Evolutionary conservation across 805 yeast species (phyloP), one percentile per base, ranked within the genome.

Genomic region (Grigorovia transvaalensis): DNA sequence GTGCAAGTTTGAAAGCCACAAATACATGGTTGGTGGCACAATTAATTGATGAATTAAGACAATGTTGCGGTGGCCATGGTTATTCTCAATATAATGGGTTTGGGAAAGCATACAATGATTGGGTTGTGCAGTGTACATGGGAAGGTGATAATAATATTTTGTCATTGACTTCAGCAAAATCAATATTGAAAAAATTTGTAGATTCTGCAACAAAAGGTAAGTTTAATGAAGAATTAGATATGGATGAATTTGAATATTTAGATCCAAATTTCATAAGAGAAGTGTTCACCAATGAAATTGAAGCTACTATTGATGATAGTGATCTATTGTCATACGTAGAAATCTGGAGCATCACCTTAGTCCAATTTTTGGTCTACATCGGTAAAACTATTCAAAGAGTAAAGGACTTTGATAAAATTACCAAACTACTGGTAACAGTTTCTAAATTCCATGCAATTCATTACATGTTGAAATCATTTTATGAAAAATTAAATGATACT

Each of bases 61-160:
- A 90, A 71, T 77, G 95, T 1, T 89, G 96, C 70, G 96, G 97
- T 67, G 97, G 97, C 35, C 96, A 87, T 69, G 97, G 97, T 44
- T 90, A 90, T 71, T 88, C 95, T 23, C 81, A 89, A n/a, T 90
- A 90, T 70, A 81, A 88, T 57, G 96, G 90, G 1, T 86, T 90
- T 65, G 96, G 95, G 44, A 87, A 84, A 65, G 89, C 89, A 12
- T 88, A 81, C 73, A 78, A 78, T 56, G 97, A 90, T 68, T 91
- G 95, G 88, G 96, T 86, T n/a, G 96, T 90, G 44, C 96, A 90
- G 72, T 89, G 96, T 70, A 90, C 97, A 18, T 90, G 97, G 97
- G 97, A 90, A 73, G 97, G 97, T 69, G 97, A 90, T 69, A 90
- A 90, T 73, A 89, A 82, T 62, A 84, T 90, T 45, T 75, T 90